Base-by-base conservation (phyloP, 2,329 filamentous ascomycete genomes). In the Pseudogymnoascus sp. region DNA sequence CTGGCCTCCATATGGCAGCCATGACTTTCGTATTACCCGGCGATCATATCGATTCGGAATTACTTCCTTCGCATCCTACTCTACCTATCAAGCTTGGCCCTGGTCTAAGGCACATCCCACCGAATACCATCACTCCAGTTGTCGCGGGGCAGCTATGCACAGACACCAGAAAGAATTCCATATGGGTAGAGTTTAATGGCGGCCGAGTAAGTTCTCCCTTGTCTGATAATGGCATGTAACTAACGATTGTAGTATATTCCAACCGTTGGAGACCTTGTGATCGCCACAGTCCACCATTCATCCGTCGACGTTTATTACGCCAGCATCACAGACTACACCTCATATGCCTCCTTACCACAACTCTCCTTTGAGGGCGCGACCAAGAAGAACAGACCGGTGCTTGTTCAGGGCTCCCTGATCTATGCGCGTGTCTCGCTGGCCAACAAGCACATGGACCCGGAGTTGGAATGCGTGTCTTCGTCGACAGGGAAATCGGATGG, bases 331-430 rank as follows among this genome's bases (percentile, higher is more conserved):
- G 81, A 86, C 62, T 83, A 86, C 72, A 83, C 83, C 3, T 72
- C 81, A 1, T 77, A 83, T 64, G 91, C 90, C 0, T 79, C 90
- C 16, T 85, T 97, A 0, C 91, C 90, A 0, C 90, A 96, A 68
- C 82, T 97, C 18, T 86, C 92, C n/a, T 99, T 99, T 74, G 93
- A 97, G 76, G 87, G 87, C 67, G 95, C 92, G 16, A 91, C 89
- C 50, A 95, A 93, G 76, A 97, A 97, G 78, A 96, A 91, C 2
- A 84, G 93, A 1, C 95, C 95, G 0, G 82, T 90, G 67, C 83
- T 97, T 46, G 79, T 82, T 28, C 72, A 85, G 12, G 91, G 91
- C 38, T 86, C 91, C 61, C 78, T 97, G 28, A 91, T 97, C 37
- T 97, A 97, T 77, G 93, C 93, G 38, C 89, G 93, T 66, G 86